phyloP scores from a whole-genome alignment of 2,329 filamentous ascomycete genomes.

The Acrocalymma vagum region DNA sequence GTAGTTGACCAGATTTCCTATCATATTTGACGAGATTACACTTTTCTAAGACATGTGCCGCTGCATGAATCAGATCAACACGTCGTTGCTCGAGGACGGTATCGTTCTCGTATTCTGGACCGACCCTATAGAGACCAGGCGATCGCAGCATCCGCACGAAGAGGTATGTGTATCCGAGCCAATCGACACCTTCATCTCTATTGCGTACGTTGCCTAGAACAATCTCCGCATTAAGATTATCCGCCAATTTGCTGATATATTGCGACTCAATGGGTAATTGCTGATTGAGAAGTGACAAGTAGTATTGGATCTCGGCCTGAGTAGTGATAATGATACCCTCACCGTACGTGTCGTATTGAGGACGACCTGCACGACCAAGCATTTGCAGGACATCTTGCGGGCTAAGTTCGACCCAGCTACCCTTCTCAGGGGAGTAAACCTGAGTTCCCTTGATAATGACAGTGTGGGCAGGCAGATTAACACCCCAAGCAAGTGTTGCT shows the following conservation, averaged over 20 bases:
- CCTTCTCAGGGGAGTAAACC: slow-evolving; percentile 97
- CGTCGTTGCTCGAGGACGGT: slow-evolving; percentile 92
- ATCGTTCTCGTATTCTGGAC: slow-evolving; percentile 93
- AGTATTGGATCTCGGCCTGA: slow-evolving; percentile 94
- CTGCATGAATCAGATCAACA: slow-evolving; percentile 96
- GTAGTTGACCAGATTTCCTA: slow-evolving; percentile 86
- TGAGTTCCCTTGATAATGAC: slow-evolving; percentile 99
- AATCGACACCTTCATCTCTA: slow-evolving; percentile 96
- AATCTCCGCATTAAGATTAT: slow-evolving; percentile 96
- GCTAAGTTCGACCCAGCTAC: slow-evolving; percentile 97
- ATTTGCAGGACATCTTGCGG: slow-evolving; percentile 98
- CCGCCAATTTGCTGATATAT: slow-evolving; percentile 88
- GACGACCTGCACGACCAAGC: slow-evolving; percentile 95
- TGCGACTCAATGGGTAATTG: slow-evolving; percentile 98
- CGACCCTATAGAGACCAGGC: slow-evolving; percentile 93
- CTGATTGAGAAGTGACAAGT: slow-evolving; percentile 94
- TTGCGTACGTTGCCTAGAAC: slow-evolving; percentile 92
- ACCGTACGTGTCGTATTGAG: slow-evolving; percentile 96
- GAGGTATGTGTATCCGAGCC: slow-evolving; percentile 97
- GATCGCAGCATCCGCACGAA: slow-evolving; percentile 98
- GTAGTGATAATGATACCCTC: slow-evolving; percentile 99
- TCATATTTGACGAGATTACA: slow-evolving; percentile 94
- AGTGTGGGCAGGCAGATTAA: slow-evolving; percentile 96
- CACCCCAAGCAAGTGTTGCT: slow-evolving; percentile 98
- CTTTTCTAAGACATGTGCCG: slow-evolving; percentile 85